Base-by-base conservation (phyloP, 2,329 filamentous ascomycete genomes). In the Aureobasidium sp. region DNA sequence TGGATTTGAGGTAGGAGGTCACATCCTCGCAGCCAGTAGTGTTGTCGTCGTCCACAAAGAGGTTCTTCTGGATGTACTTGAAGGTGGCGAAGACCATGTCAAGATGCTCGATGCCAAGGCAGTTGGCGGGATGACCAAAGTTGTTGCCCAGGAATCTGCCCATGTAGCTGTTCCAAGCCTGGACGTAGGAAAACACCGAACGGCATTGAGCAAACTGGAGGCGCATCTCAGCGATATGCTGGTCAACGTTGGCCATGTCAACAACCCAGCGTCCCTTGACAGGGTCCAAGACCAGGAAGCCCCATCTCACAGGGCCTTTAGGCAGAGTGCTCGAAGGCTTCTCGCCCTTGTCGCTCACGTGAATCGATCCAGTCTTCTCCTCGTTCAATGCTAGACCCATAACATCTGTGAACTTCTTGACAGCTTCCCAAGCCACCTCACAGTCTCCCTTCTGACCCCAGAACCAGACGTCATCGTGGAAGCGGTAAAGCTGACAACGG, bases 401-500 rank as follows among this genome's bases (percentile, higher is more conserved):
- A 1, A 81, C 70, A 0, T 70, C 66, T 1, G 77, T 73, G 64
- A 87, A 89, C 1, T 76, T 70, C 1, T 76, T 74, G 64, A 88
- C 77, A 0, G 81, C 75, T 19, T 77, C 67, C 86, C 85, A 89
- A 0, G 82, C 84, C 45, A 78, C 75, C 23, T 78, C 75, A n/a
- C 80, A 81, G 2, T 73, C 75, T 3, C 73, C 64, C 50, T 84
- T 79, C 6, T 82, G 75, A 9, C 80, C 78, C 84, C 84, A 87
- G 67, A 87, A 84, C 84, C 84, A 88, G 55, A 87, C 76, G 64
- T 87, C 84, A 63, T 87, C 85, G 55, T 86, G 79, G 38, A 86
- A 74, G 13, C 85, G 81, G 68, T 84, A 84, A 11, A 87, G 70
- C n/a, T 77, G 74, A 21, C 33, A 42, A 1, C 74, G 72, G 0